Evolutionary conservation across 2,329 filamentous ascomycete genomes (phyloP).

Genomic region (Phaeoacremonium minimum): DNA sequence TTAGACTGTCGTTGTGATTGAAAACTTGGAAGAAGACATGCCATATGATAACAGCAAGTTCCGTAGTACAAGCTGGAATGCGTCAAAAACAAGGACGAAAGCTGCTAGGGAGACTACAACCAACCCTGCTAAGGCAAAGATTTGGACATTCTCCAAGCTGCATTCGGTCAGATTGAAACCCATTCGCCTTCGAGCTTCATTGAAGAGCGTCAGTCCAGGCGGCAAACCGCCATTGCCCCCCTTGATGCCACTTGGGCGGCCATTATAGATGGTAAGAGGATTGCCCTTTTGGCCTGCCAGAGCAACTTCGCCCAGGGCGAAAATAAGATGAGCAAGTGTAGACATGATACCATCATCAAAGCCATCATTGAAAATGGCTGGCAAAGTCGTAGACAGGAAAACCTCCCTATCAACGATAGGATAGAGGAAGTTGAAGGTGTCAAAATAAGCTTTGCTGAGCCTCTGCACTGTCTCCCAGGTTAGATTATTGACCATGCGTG

Average conservation of each 20-base stretch:
- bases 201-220: conserved; percentile 56
- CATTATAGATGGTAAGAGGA: conserved; percentile 37
- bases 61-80: conserved; percentile 44
- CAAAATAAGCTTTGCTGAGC: conserved; percentile 52
- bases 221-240: conserved; percentile 45
- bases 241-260: conserved; percentile 44
- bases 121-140: conserved; percentile 51
- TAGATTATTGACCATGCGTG: conserved; percentile 18
- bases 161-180: conserved; percentile 52
- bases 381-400: conserved; percentile 44
- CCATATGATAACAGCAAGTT: conserved; percentile 45
- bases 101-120: conserved; percentile 11
- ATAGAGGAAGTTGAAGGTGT: conserved; percentile 53
- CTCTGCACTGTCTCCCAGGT: conserved; percentile 44
- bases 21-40: conserved; percentile 22
- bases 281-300: conserved; percentile 43
- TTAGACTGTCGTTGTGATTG: background rate
- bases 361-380: conserved; percentile 37
- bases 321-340: conserved; percentile 51
- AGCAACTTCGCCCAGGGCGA: conserved; percentile 55
- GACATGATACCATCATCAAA: conserved; percentile 45
- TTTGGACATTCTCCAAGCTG: conserved; percentile 55
- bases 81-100: background rate
- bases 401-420: conserved; percentile 54
- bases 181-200: conserved; percentile 56